Percentiles rank a stretch among this genome's conserved stretches.
These are phyloP conservation scores for Immersiporthe knoxdaviesiana DNA, from an alignment of 2,329 filamentous ascomycete genomes.

Conservation along the genomic window DNA sequence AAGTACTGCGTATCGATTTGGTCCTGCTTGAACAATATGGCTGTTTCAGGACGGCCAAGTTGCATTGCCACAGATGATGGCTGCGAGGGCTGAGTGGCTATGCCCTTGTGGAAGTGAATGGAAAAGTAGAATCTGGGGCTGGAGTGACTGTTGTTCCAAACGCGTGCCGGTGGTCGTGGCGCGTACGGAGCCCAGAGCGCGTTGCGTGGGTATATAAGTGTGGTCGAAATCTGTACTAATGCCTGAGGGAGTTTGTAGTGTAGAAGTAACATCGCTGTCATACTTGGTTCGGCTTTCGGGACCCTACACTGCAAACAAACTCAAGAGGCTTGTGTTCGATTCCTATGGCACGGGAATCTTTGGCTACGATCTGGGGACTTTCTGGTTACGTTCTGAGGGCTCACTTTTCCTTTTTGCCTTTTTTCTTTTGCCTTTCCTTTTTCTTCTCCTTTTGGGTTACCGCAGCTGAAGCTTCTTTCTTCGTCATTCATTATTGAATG, in stretches of 20 bases:
- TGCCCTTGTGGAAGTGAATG: not conserved
- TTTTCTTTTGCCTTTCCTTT: not conserved
- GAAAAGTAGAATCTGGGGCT: not conserved
- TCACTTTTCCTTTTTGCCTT: not conserved
- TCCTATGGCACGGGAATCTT: not conserved
- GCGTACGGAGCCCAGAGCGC: not conserved
- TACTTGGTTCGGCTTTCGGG: too few relatives aligned
- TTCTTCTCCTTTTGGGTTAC: not conserved
- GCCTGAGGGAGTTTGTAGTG: not conserved
- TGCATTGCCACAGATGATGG: not conserved
- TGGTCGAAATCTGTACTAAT: not conserved
- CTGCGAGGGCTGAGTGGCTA: not conserved
- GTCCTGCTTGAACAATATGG: not conserved
- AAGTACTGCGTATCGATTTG: not conserved
- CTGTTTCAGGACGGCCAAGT: not conserved
- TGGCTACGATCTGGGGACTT: not conserved
- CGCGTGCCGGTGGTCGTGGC: not conserved
- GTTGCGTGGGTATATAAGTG: not conserved
- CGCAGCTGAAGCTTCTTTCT: too few relatives aligned
- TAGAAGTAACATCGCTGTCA: too few relatives aligned
- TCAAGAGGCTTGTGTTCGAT: not conserved
- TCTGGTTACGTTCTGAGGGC: constrained; percentile 2
- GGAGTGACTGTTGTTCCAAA: not conserved
- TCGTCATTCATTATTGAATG: too few relatives aligned
- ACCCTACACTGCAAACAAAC: not conserved